These are phyloP conservation scores for Sporothrix humicola DNA, from an alignment of 2,329 filamentous ascomycete species.

Conservation along the genomic window DNA sequence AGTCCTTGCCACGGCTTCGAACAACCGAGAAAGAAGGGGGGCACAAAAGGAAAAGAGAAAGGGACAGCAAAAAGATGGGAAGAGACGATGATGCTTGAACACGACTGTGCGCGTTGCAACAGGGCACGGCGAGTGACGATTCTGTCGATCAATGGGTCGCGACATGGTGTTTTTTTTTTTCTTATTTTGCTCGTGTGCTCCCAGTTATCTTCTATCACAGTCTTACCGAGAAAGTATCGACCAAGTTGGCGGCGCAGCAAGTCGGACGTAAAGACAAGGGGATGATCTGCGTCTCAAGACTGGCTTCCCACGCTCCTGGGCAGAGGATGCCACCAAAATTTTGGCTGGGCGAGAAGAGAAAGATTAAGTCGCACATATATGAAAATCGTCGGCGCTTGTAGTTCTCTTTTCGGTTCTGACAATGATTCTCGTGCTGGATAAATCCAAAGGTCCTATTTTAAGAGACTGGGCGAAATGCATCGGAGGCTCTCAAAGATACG, in stretches of 20 bases:
- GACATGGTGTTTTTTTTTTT: neutral
- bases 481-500: neutral
- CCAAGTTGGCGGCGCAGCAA: slow-evolving; percentile 11
- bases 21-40: neutral
- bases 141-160: neutral
- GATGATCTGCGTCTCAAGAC: slow-evolving; percentile 25
- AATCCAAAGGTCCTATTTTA: neutral
- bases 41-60: neutral
- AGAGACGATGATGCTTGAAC: neutral
- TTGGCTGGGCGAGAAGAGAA: neutral
- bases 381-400: neutral
- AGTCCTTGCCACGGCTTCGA: neutral
- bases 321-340: neutral
- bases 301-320: slow-evolving; percentile 21
- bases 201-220: neutral
- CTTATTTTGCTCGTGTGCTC: no score
- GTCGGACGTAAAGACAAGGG: slow-evolving; percentile 8
- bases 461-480: no score
- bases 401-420: neutral
- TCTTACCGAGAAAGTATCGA: neutral
- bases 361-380: neutral
- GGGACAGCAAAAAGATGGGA: neutral
- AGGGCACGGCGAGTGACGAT: neutral
- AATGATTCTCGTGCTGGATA: neutral
- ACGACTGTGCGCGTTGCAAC: neutral